phyloP scores from a whole-genome alignment of 441 rosid species.

The Bruguiera hainesii region DNA sequence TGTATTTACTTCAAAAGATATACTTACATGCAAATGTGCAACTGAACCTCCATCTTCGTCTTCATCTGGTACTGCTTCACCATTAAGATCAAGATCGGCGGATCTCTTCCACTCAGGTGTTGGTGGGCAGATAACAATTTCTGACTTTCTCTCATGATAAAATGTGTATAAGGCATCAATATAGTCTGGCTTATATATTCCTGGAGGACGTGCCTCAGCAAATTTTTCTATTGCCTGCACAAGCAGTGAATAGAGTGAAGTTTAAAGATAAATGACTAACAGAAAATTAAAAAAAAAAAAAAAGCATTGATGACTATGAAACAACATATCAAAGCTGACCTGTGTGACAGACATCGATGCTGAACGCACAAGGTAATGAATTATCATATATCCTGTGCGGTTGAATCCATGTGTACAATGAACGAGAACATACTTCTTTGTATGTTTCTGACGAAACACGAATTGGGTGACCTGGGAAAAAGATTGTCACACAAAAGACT shows the following conservation, averaged over 20 bases:
- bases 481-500: neutral
- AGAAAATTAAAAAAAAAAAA: constrained; percentile 1
- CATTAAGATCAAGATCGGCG: constrained; percentile 70
- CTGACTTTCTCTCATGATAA: constrained; percentile 87
- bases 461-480: constrained; percentile 68
- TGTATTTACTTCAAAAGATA: constrained; percentile 16
- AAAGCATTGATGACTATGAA: neutral
- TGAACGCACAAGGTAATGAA: constrained; percentile 87
- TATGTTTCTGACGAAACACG: constrained; percentile 53
- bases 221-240: constrained; percentile 68
- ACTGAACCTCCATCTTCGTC: constrained; percentile 50
- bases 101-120: constrained; percentile 95
- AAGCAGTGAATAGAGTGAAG: constrained; percentile 19
- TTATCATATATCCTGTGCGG: constrained; percentile 94
- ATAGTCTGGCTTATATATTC: constrained; percentile 82
- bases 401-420: constrained; percentile 98
- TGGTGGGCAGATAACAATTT: constrained; percentile 54
- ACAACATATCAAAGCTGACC: constrained; percentile 33
- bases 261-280: constrained; percentile 6
- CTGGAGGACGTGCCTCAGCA: constrained; percentile 88
- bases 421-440: constrained; percentile 74
- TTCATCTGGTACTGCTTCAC: constrained; percentile 75
- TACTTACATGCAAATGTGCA: constrained; percentile 53
- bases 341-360: constrained; percentile 64
- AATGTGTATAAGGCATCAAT: constrained; percentile 64